phyloP scores from a whole-genome alignment of 805 yeast genomes.

The Allodekkera sacchari region DNA sequence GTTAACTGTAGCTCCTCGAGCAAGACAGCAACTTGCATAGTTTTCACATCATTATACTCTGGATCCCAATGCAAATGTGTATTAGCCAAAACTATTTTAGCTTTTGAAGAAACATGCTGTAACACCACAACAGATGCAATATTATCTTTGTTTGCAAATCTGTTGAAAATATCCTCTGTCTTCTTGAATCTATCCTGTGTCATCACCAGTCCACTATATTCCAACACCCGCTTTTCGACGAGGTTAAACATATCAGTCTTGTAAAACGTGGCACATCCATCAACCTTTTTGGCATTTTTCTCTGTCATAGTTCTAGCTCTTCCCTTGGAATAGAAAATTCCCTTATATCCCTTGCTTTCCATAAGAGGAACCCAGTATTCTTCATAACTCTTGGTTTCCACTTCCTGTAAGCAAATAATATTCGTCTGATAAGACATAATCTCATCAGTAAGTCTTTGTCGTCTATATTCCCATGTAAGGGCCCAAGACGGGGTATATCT shows the following conservation, averaged over 20 bases:
- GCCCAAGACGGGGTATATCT: constrained; percentile 98
- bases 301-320: constrained; percentile 86
- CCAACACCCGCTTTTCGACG: constrained; percentile 64
- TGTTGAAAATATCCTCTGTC: constrained; percentile 88
- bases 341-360: constrained; percentile 67
- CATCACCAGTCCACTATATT: constrained; percentile 76
- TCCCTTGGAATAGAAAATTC: constrained; percentile 78
- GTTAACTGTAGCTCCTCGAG: constrained; percentile 77
- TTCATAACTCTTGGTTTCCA: constrained; percentile 77
- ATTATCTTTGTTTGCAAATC: constrained; percentile 94
- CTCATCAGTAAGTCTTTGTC: constrained; percentile 67
- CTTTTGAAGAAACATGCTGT: constrained; percentile 66
- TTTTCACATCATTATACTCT: constrained; percentile 87
- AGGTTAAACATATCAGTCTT: constrained; percentile 61
- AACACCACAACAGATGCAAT: constrained; percentile 73
- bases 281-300: constrained; percentile 79
- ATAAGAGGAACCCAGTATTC: constrained; percentile 79
- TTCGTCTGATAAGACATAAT: constrained; percentile 60
- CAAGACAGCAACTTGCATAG: constrained; percentile 89
- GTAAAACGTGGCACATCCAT: constrained; percentile 96
- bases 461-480: constrained; percentile 84
- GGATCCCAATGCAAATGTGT: constrained; percentile 99
- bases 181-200: constrained; percentile 80
- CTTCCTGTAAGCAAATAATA: constrained; percentile 89
- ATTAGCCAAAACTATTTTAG: constrained; percentile 66